These are phyloP conservation scores for Fraxinus ornus DNA, from an alignment of 305 asterid species.

Conservation along the genomic window DNA sequence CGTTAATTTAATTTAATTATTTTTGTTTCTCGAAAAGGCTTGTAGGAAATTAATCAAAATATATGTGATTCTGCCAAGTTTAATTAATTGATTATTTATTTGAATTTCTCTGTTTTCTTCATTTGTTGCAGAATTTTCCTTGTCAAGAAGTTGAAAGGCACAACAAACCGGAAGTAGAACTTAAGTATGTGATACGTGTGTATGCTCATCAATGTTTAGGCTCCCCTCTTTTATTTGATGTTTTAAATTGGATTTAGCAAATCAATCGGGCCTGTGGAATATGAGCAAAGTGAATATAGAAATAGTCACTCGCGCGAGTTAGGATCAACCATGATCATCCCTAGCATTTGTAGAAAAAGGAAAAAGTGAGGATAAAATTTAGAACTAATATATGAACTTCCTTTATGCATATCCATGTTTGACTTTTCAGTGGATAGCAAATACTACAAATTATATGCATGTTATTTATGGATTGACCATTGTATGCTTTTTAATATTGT, in stretches of 20 bases:
- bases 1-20: neutral
- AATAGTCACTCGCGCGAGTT: neutral
- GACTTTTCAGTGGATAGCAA: neutral
- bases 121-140: constrained; percentile 77
- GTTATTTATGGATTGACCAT: neutral
- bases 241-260: neutral
- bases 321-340: neutral
- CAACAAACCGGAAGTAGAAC: constrained; percentile 97
- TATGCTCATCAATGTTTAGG: neutral
- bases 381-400: neutral
- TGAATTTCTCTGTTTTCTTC: constrained; percentile 19
- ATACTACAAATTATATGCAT: neutral
- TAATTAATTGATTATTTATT: neutral
- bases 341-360: neutral
- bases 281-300: neutral
- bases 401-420: neutral
- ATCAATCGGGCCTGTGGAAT: constrained; percentile 5
- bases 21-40: neutral
- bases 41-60: neutral
- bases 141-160: constrained; percentile 99
- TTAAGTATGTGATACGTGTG: constrained; percentile 59
- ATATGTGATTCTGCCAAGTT: neutral
- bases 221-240: neutral
- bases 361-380: neutral
- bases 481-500: neutral